Percentiles rank a stretch among this genome's conserved stretches.
phyloP scores from a whole-genome alignment of 31 red algal species.

The Odonthalia washingtoniensis region DNA sequence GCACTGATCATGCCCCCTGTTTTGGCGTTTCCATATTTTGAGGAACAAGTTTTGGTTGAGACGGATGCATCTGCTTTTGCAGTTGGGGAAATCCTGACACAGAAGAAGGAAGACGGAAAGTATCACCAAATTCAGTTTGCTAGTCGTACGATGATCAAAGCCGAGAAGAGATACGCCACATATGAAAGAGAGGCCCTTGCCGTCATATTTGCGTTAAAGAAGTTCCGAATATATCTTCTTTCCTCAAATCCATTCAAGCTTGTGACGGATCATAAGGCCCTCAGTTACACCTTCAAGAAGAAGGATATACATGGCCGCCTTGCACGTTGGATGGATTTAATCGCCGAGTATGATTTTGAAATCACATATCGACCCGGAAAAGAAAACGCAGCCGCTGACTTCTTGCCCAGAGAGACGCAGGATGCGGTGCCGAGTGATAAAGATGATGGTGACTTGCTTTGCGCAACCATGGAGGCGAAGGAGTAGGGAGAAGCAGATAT shows the following conservation, averaged over 20 bases:
- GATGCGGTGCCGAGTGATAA: not conserved
- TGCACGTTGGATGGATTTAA: constrained; percentile 22
- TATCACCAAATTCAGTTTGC: constrained; percentile 1
- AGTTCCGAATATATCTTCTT: too few relatives aligned
- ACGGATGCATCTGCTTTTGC: too few relatives aligned
- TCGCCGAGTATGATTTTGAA: constrained; percentile 21
- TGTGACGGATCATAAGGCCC: too few relatives aligned
- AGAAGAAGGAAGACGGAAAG: constrained; percentile 28
- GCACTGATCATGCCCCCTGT: not conserved
- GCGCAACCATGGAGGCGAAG: too few relatives aligned
- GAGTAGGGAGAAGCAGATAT: not conserved
- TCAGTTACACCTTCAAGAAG: not conserved
- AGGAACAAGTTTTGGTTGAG: constrained; percentile 17
- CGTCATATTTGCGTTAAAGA: too few relatives aligned
- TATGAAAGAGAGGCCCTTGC: too few relatives aligned
- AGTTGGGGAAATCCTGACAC: constrained; percentile 5
- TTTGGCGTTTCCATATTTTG: constrained; percentile 22
- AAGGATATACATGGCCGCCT: constrained; percentile 21
- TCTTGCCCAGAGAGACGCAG: not conserved
- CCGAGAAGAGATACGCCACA: too few relatives aligned
- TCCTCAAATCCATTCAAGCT: too few relatives aligned
- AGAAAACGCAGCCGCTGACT: too few relatives aligned
- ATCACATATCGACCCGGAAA: too few relatives aligned
- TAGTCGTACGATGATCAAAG: constrained; percentile 14
- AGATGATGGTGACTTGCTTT: not conserved